Conservation (phyloP, 1,284 basidiomycete species). For the Moniliophthora roreri region DNA sequence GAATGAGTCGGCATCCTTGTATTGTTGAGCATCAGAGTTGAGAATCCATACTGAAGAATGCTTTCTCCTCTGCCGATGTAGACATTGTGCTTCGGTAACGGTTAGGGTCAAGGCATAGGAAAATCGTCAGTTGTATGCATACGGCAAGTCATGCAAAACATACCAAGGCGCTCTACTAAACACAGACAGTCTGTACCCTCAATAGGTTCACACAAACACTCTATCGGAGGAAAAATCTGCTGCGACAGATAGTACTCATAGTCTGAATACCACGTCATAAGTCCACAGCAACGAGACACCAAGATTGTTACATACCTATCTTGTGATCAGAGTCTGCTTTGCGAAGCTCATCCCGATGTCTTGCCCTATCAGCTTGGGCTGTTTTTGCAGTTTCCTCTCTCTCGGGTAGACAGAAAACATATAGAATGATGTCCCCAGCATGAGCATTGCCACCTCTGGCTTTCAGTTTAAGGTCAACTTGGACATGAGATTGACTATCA, state of each 20-base stretch:
- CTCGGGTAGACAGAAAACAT: slow-evolving; percentile 87
- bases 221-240: slow-evolving; percentile 93
- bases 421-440: slow-evolving; percentile 93
- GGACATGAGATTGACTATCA: slow-evolving; percentile 95
- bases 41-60: slow-evolving; percentile 86
- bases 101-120: slow-evolving; percentile 78
- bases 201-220: slow-evolving; percentile 94
- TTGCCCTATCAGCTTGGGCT: slow-evolving; percentile 88
- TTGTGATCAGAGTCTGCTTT: slow-evolving; percentile 63
- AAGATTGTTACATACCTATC: slow-evolving; percentile 60
- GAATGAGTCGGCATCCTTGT: slow-evolving; percentile 74
- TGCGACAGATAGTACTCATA: slow-evolving; percentile 91
- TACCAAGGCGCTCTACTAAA: slow-evolving; percentile 95
- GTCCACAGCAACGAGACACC: neutral
- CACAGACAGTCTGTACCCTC: slow-evolving; percentile 93
- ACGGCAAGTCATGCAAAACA: neutral
- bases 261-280: slow-evolving; percentile 47
- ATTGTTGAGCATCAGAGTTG: slow-evolving; percentile 90
- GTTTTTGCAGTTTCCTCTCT: slow-evolving; percentile 75
- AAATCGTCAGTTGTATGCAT: neutral
- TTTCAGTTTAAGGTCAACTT: slow-evolving; percentile 93
- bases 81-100: slow-evolving; percentile 72
- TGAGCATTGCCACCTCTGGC: slow-evolving; percentile 80
- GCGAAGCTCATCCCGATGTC: slow-evolving; percentile 91
- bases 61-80: slow-evolving; percentile 66